Percentiles rank a stretch among this genome's conserved stretches.
Evolutionary conservation across 2,329 filamentous ascomycete genomes (phyloP).

Genomic region (Fusarium cyanostomum): DNA sequence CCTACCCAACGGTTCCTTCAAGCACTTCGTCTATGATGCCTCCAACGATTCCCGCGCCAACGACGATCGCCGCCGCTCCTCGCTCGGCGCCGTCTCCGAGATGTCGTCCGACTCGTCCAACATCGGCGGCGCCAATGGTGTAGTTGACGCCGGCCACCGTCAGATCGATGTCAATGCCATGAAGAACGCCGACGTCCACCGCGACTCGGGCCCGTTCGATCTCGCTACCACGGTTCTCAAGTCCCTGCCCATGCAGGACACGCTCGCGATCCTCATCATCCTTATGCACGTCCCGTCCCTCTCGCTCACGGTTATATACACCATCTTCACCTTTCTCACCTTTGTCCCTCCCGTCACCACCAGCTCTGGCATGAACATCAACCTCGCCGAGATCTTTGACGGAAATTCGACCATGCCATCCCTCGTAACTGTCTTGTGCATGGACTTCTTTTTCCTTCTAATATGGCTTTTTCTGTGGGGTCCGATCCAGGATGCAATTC

Average conservation of each 20-base stretch:
- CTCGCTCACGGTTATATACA: slow-evolving; percentile 87
- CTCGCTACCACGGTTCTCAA: slow-evolving; percentile 86
- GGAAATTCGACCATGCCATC: slow-evolving; percentile 87
- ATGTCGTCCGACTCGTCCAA: slow-evolving; percentile 63
- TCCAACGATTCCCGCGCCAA: slow-evolving; percentile 53
- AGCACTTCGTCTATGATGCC: slow-evolving; percentile 47
- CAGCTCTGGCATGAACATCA: slow-evolving; percentile 80
- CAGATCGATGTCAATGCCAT: slow-evolving; percentile 76
- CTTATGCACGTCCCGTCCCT: slow-evolving; percentile 91
- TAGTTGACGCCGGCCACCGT: slow-evolving; percentile 63
- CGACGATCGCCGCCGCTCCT: slow-evolving; percentile 57
- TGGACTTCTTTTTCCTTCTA: slow-evolving; percentile 84
- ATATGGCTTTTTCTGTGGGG: slow-evolving; percentile 90
- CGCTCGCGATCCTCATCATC: slow-evolving; percentile 95
- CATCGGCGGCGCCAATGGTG: slow-evolving; percentile 49
- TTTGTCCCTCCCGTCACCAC: slow-evolving; percentile 87
- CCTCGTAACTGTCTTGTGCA: slow-evolving; percentile 81
- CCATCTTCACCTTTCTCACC: slow-evolving; percentile 90
- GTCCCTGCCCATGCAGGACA: slow-evolving; percentile 91
- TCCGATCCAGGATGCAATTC: slow-evolving; percentile 84
- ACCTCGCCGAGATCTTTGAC: slow-evolving; percentile 91
- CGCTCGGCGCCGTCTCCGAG: slow-evolving; percentile 64
- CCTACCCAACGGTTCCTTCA: slow-evolving; percentile 50
- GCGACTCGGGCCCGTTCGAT: slow-evolving; percentile 76
- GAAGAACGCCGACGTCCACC: slow-evolving; percentile 74